A percentile compares a stretch with the other conserved stretches of the same genome.
phyloP scores from a whole-genome alignment of 208 protist species.

The Vickermania ingenoplastis region DNA sequence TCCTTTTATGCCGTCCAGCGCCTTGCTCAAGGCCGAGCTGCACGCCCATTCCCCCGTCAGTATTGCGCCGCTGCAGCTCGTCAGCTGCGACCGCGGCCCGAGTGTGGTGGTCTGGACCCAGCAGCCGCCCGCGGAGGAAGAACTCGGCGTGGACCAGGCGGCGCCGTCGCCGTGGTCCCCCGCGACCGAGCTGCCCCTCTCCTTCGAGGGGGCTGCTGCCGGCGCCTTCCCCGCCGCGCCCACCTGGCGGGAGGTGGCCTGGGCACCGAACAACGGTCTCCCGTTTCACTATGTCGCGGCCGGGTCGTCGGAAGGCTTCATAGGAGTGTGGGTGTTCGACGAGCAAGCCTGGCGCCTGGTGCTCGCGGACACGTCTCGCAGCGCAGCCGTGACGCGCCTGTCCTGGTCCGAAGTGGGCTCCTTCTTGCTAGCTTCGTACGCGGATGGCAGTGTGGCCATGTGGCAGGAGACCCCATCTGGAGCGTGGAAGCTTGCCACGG shows the following conservation, averaged over 20 bases:
- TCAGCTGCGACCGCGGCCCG: slow-evolving; percentile 53
- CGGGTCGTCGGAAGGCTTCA: slow-evolving; percentile 57
- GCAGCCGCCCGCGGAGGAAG: neutral
- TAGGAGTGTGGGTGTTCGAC: slow-evolving; percentile 54
- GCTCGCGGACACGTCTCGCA: neutral
- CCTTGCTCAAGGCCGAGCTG: slow-evolving; percentile 54
- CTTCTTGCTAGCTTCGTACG: slow-evolving; percentile 70
- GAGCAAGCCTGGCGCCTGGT: slow-evolving; percentile 30
- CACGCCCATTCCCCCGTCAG: slow-evolving; percentile 27
- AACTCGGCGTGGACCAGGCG: slow-evolving; percentile 1
- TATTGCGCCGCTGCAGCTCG: slow-evolving; percentile 54
- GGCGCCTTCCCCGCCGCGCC: slow-evolving; percentile 6
- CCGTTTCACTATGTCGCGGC: slow-evolving; percentile 80
- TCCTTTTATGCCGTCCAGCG: slow-evolving; percentile 55
- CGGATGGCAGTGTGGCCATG: slow-evolving; percentile 60
- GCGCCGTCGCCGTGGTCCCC: slow-evolving; percentile 26
- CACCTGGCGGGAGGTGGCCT: slow-evolving; percentile 63
- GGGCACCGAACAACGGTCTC: slow-evolving; percentile 67
- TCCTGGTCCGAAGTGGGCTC: slow-evolving; percentile 80
- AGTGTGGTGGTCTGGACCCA: slow-evolving; percentile 58
- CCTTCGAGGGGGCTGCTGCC: slow-evolving; percentile 4
- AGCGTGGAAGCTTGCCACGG: slow-evolving; percentile 54
- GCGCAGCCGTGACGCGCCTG: slow-evolving; percentile 46
- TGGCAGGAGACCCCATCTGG: slow-evolving; percentile 54
- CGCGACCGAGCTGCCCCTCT: slow-evolving; percentile 23